Evolutionary conservation across 2,329 filamentous ascomycete species (phyloP).

Genomic region (Fusarium sacchari): DNA sequence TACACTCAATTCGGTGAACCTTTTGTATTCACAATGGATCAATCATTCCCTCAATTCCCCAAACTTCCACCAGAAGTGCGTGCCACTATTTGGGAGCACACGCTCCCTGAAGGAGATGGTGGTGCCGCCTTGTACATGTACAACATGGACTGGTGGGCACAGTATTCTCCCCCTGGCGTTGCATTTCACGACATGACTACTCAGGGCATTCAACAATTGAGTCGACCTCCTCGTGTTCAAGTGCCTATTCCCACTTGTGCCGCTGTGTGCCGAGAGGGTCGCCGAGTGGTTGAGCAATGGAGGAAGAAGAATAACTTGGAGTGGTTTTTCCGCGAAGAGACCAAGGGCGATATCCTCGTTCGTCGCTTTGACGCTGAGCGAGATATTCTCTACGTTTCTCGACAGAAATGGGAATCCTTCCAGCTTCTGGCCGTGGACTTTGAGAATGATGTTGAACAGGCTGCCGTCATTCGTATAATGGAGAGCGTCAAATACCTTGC

Average conservation of each 20-base stretch:
- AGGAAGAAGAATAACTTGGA: not conserved
- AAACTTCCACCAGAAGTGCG: constrained; percentile 43
- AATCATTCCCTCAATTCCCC: constrained; percentile 34
- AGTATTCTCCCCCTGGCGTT: constrained; percentile 3
- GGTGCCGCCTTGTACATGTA: constrained; percentile 33
- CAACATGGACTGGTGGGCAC: constrained; percentile 24
- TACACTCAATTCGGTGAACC: not conserved
- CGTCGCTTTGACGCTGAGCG: constrained; percentile 23
- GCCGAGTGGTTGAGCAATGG: constrained; percentile 30
- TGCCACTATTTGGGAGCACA: constrained; percentile 35
- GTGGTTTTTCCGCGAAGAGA: constrained; percentile 16
- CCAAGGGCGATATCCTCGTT: constrained; percentile 14
- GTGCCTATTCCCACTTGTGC: constrained; percentile 21
- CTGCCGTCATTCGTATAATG: constrained; percentile 8
- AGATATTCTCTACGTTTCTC: constrained; percentile 35
- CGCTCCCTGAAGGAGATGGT: constrained; percentile 12
- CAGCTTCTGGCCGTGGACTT: not conserved
- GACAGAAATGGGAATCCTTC: constrained; percentile 32
- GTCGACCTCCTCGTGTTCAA: constrained; percentile 15
- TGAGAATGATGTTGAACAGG: not conserved
- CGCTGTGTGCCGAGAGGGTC: constrained; percentile 39
- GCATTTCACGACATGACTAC: not conserved
- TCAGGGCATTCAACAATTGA: not conserved
- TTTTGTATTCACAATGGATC: not conserved
- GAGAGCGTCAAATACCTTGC: constrained; percentile 34